phyloP scores from a whole-genome alignment of 257 asterid genomes.

The Salvia hispanica region DNA sequence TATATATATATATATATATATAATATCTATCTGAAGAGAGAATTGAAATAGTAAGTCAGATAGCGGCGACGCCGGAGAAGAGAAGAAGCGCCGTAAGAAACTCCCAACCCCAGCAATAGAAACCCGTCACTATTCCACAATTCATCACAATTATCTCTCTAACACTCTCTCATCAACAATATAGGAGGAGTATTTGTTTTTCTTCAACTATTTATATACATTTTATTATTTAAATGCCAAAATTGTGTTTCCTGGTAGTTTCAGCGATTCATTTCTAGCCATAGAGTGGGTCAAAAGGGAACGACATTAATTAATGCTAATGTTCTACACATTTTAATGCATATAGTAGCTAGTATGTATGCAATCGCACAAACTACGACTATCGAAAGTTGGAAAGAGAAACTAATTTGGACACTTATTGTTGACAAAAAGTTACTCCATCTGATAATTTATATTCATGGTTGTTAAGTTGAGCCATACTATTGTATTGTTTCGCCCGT shows the following conservation, averaged over 20 bases:
- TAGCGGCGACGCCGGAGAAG: conserved; percentile 40
- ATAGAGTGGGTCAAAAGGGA: conserved; percentile 22
- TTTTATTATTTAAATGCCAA: not conserved
- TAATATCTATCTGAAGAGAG: not conserved
- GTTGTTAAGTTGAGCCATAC: too few relatives aligned
- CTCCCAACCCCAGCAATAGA: conserved; percentile 88
- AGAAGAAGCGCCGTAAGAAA: conserved; percentile 82
- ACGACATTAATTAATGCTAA: not conserved
- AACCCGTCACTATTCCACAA: conserved; percentile 71
- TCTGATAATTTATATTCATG: not conserved
- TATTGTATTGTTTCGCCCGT: too few relatives aligned
- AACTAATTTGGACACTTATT: not conserved
- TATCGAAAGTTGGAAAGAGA: not conserved
- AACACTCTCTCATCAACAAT: too few relatives aligned
- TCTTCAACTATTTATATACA: too few relatives aligned
- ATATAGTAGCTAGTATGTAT: not conserved
- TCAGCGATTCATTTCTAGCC: conserved; percentile 8
- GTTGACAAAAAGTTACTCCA: not conserved
- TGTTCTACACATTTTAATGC: conserved; percentile 19
- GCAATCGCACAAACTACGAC: not conserved
- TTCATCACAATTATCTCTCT: conserved; percentile 77
- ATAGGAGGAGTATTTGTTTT: not conserved
- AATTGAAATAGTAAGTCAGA: not conserved
- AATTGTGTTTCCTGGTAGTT: conserved; percentile 8
- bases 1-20: not conserved